A percentile compares a stretch with the other conserved stretches of the same genome.
Conservation (phyloP, 2,329 filamentous ascomycete species). For the Thielaviopsis ethacetica region DNA sequence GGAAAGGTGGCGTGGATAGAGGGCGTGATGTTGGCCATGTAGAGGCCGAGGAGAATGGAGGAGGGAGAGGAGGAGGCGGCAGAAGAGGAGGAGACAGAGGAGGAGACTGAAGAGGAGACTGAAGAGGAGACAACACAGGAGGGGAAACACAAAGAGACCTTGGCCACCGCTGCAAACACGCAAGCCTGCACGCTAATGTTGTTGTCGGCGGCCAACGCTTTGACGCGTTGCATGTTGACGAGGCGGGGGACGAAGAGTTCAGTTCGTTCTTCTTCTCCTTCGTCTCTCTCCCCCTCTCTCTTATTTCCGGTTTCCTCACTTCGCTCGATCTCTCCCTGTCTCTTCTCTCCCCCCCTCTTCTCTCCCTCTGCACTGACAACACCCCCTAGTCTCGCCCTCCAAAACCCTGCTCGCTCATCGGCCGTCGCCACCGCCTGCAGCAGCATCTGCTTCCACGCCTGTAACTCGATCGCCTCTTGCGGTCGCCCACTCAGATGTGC, state of each 20-base stretch:
- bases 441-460: conserved; percentile 17
- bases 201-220: conserved; percentile 16
- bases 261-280: not conserved
- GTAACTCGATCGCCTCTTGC: conserved; percentile 11
- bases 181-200: conserved; percentile 57
- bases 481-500: conserved; percentile 14
- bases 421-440: conserved; percentile 8
- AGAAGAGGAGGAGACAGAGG: conserved; percentile 11
- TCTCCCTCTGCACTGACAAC: not conserved
- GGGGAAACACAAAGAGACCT: too few relatives aligned
- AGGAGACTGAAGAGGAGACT: not conserved
- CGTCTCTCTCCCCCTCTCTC: not conserved
- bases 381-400: conserved; percentile 19
- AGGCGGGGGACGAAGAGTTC: conserved; percentile 16
- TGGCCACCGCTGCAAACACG: conserved; percentile 57
- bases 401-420: conserved; percentile 21
- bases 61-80: not conserved
- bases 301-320: too few relatives aligned
- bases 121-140: conserved; percentile 17
- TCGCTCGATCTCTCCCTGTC: too few relatives aligned
- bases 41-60: conserved; percentile 55
- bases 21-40: conserved; percentile 59
- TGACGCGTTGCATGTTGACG: conserved; percentile 31
- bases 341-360: too few relatives aligned
- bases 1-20: conserved; percentile 39